Conservation (phyloP, 306 rosid species). For the Purshia tridentata region DNA sequence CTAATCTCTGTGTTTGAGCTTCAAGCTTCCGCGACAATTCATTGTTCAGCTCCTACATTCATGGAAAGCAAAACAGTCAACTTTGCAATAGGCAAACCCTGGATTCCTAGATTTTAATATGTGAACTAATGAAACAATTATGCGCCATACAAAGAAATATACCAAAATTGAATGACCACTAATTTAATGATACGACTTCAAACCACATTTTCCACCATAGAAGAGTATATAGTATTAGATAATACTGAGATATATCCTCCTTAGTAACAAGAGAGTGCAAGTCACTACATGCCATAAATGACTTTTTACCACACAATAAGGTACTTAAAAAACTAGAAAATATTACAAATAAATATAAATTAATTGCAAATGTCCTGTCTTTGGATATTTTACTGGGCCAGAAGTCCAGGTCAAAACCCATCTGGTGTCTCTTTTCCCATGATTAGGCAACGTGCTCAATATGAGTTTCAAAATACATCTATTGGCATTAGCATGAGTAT, state of each 20-base stretch:
- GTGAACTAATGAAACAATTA: neutral
- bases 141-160: neutral
- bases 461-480: neutral
- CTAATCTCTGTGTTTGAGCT: constrained; percentile 93
- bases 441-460: neutral
- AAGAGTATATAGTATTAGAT: neutral
- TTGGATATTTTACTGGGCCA: neutral
- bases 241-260: neutral
- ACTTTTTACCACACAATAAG: neutral
- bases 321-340: neutral
- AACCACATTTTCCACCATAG: neutral
- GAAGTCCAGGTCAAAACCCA: neutral
- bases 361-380: neutral
- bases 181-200: neutral
- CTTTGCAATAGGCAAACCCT: constrained; percentile 1
- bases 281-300: neutral
- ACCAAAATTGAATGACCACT: neutral
- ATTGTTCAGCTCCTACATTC: constrained; percentile 71
- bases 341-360: neutral
- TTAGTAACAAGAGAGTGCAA: neutral
- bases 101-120: neutral
- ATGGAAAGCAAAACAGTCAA: constrained; percentile 31
- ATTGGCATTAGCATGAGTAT: neutral
- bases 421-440: neutral
- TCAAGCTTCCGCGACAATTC: constrained; percentile 84